Base-by-base conservation (phyloP, 148 eudicot species). In the Salicornia ramosissima region DNA sequence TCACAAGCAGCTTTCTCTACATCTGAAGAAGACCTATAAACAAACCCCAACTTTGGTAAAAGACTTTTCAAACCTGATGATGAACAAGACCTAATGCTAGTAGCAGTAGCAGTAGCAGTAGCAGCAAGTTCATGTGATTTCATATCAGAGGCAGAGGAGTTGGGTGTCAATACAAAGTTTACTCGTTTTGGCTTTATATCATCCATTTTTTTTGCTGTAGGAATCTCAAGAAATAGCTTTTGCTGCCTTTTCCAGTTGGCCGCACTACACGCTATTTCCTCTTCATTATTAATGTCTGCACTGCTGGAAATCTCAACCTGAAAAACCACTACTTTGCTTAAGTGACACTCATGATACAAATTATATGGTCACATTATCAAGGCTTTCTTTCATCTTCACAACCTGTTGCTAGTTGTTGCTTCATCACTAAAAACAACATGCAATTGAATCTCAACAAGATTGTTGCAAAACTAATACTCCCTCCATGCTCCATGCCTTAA, bases 161-260 rank as follows among this genome's bases (percentile, higher is more conserved):
- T 64, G 88, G 85, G n/a, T 5, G 83, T 83, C 72, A 86, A 69
- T n/a, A 75, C 47, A 73, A 89, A 89, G 71, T 87, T 92, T 31
- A 92, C 97, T 82, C 83, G 87, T 75, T 87, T 92, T 64, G 93
- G 90, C 67, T 74, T 83, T 52, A 68, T 59, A 58, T 53, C 78
- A 16, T 82, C 88, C 36, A 84, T 10, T 51, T 75, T 79, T 84
- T 90, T 77, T n/a, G n/a, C n/a, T 28, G 81, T 67, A 39, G 97
- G 96, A 67, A 92, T 89, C 67, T 89, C 87, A 28, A 92, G 83
- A 74, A 67, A 78, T 4, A 92, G 83, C 71, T 87, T 84, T 70
- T 73, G 86, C 67, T 75, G n/a, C n/a, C n/a, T 84, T 77, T 83
- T 83, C 92, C 88, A 86, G 22, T 87, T 83, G 71, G 82, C 74